A percentile compares a stretch with the other conserved stretches of the same genome.
phyloP scores from a whole-genome alignment of 2,329 filamentous ascomycete species.

The Penicillium sumatraense region DNA sequence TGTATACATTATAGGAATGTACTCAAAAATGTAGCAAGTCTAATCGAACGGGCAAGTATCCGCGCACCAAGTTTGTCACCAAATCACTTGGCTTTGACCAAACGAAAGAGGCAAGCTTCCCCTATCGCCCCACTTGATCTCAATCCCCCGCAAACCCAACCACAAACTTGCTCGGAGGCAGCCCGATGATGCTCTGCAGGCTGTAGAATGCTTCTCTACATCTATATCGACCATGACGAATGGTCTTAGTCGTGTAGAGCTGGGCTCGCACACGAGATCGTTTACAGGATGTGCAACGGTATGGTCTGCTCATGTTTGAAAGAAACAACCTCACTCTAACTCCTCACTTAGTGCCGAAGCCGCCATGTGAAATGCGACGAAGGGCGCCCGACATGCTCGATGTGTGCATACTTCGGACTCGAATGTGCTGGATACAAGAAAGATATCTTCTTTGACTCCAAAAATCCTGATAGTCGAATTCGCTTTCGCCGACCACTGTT shows the following conservation, averaged over 20 bases:
- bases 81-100: too few relatives aligned
- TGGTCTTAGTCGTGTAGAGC: slow-evolving; percentile 3
- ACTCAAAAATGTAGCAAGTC: neutral
- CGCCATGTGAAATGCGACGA: slow-evolving; percentile 55
- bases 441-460: slow-evolving; percentile 42
- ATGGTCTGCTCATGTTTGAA: neutral
- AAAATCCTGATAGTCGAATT: slow-evolving; percentile 20
- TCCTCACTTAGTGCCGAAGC: slow-evolving; percentile 35
- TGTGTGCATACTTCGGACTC: slow-evolving; percentile 42
- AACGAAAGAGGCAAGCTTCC: slow-evolving; percentile 16
- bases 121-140: slow-evolving; percentile 15
- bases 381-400: slow-evolving; percentile 44
- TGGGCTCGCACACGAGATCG: slow-evolving; percentile 13
- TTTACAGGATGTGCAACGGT: slow-evolving; percentile 23
- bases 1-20: neutral
- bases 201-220: neutral
- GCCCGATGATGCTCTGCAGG: slow-evolving; percentile 1
- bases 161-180: neutral
- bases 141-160: slow-evolving; percentile 18
- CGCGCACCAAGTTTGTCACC: slow-evolving; percentile 8
- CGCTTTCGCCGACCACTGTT: slow-evolving; percentile 51
- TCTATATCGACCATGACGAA: slow-evolving; percentile 10
- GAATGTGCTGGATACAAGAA: slow-evolving; percentile 48
- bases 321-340: neutral
- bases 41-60: slow-evolving; percentile 11